Conservation (phyloP, 2,329 filamentous ascomycete species). For the Fusarium sp. region DNA sequence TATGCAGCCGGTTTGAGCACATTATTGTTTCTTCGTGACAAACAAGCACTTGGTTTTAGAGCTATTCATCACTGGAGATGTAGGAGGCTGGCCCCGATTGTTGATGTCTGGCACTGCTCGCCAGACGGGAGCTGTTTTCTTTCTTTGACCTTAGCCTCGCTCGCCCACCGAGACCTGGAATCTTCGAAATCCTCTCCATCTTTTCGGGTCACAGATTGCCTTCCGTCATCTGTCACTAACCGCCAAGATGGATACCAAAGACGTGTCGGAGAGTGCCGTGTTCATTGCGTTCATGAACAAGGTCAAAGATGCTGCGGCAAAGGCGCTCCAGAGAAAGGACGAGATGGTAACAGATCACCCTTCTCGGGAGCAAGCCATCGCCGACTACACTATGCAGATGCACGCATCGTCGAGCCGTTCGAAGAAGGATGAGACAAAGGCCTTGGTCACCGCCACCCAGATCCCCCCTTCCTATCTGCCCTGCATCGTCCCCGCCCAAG, state of each 20-base stretch:
- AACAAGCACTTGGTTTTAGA: background rate
- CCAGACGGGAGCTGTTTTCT: background rate
- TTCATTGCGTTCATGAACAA: background rate
- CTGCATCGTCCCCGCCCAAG: background rate
- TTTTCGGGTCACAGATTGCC: background rate
- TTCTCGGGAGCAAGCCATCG: rapidly evolving
- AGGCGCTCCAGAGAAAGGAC: background rate
- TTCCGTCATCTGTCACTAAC: background rate
- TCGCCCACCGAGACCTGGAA: background rate
- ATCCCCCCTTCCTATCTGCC: slow-evolving; percentile 13
- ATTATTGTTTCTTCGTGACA: too few species aligned
- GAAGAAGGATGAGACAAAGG: background rate
- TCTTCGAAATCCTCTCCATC: background rate
- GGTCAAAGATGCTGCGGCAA: background rate
- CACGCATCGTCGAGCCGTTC: background rate
- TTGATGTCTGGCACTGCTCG: background rate
- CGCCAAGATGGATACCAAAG: slow-evolving; percentile 9
- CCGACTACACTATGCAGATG: background rate
- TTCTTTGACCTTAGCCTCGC: background rate
- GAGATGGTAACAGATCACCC: slow-evolving; percentile 17
- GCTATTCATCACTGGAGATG: too few species aligned
- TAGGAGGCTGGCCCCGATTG: background rate
- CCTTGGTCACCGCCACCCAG: background rate
- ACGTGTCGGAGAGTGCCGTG: background rate
- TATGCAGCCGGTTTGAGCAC: background rate